Evolutionary conservation across 805 yeast species (phyloP).

Genomic region (Saccharomycopsis malanga): DNA sequence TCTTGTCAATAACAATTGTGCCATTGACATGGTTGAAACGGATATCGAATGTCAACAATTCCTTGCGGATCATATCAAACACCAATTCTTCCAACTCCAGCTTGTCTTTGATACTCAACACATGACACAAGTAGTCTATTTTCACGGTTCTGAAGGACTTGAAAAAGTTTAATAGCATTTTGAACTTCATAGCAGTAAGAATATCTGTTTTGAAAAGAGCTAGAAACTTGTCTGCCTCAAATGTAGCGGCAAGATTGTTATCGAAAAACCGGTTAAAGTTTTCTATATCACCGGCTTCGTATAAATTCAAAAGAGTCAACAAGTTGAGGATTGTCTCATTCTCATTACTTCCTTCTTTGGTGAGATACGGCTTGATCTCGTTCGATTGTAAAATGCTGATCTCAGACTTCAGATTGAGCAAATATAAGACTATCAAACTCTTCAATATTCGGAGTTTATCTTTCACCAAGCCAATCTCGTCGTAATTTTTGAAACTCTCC

Average conservation of each 20-base stretch:
- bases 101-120: conserved; percentile 1
- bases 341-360: conserved; percentile 8
- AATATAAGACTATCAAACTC: conserved; percentile 52
- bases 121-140: conserved; percentile 2
- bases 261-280: conserved; percentile 8
- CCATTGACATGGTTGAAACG: conserved; percentile 7
- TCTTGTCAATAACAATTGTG: background rate
- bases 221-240: conserved; percentile 5
- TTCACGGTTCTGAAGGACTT: conserved; percentile 9
- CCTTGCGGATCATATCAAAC: conserved; percentile 15
- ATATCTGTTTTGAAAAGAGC: conserved; percentile 4
- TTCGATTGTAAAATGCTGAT: conserved; percentile 68
- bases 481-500: conserved; percentile 52
- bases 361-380: conserved; percentile 51
- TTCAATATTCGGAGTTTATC: conserved; percentile 51
- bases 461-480: conserved; percentile 57
- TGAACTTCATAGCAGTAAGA: conserved; percentile 12
- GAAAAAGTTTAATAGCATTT: conserved; percentile 6
- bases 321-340: conserved; percentile 7
- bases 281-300: conserved; percentile 7
- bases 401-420: conserved; percentile 50
- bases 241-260: background rate
- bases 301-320: conserved; percentile 5
- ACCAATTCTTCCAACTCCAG: conserved; percentile 10
- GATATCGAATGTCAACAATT: conserved; percentile 6